Evolutionary conservation across 2,329 filamentous ascomycete genomes (phyloP), one percentile per base, ranked within the genome.

Genomic region (Thyridium curvatum): DNA sequence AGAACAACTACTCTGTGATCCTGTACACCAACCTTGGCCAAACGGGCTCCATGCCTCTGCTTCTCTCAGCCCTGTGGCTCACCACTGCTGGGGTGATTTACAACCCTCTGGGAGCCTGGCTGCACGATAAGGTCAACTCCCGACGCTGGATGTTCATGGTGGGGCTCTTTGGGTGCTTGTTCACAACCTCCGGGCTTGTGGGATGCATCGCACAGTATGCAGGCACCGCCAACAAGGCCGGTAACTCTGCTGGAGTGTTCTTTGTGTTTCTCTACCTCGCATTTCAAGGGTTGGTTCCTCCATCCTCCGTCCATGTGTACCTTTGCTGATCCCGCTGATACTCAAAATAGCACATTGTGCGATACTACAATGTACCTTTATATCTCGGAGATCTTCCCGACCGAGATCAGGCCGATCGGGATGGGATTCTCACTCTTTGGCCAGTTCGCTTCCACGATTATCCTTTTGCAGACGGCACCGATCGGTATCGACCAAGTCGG

Each of bases 391-490:
- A 62, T 64, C 29, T 62, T 61, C 35, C 59, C 67, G 0, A 72
- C 67, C 0, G 66, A 72, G 38, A 69, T 73, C 18, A 61, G 71
- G 3, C 62, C 69, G 0, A 73, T 71, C 26, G 70, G 69, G 8
- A 71, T 72, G 58, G 69, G 66, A 1, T 69, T 72, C 50, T 69
- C 65, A 0, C 44, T 74, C 2, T 72, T 73, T 38, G 69, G 69
- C 4, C 68, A 71, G 42, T 71, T 70, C 43, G 62, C 66, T 3
- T 51, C 68, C 0, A 71, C 68, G 0, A 55, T 74, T 2, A 65
- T 73, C 16, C 58, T 72, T 0, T 55, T 73, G 1, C 65, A 74
- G 46, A 70, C 66, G 0, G 64, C 59, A 0, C 64, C 65, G 0
- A 61, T 61, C 38, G 64, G 63, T 0, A 65, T 71, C 44, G 57